Conservation (phyloP, 257 asterid genomes). For the Penstemon eatonii region DNA sequence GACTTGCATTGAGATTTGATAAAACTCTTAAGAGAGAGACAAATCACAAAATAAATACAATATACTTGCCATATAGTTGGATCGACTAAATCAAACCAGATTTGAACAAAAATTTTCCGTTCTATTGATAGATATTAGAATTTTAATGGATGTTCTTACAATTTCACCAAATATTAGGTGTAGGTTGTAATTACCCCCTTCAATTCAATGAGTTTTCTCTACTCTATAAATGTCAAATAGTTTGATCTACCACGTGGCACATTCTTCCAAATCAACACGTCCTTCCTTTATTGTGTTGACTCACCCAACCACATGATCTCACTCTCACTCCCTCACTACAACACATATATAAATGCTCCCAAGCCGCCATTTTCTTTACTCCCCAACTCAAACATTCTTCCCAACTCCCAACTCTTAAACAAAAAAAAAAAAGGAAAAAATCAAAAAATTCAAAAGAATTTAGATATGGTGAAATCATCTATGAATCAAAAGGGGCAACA, state of each 20-base stretch:
- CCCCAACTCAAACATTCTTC: not conserved
- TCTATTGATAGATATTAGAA: no score
- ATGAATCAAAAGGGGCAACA: constrained; percentile 5
- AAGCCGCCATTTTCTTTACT: constrained; percentile 52
- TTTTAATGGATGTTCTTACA: no score
- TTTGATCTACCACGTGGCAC: constrained; percentile 30
- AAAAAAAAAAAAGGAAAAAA: not conserved
- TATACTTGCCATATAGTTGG: no score
- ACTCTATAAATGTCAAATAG: no score
- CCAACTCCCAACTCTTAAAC: not conserved
- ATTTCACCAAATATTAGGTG: no score
- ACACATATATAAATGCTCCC: constrained; percentile 30
- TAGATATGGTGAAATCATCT: constrained; percentile 53
- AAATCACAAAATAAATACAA: no score
- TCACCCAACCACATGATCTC: constrained; percentile 17
- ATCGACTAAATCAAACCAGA: no score
- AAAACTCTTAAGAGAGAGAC: no score
- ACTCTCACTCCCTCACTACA: constrained; percentile 25
- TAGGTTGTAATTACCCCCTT: no score
- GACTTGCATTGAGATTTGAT: no score
- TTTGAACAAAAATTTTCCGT: no score
- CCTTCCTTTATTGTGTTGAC: constrained; percentile 16
- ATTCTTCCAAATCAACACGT: constrained; percentile 19
- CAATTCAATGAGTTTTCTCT: no score
- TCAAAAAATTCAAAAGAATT: not conserved